Conservation (phyloP, 768 basidiomycete species). For the Harrya chromipes region DNA sequence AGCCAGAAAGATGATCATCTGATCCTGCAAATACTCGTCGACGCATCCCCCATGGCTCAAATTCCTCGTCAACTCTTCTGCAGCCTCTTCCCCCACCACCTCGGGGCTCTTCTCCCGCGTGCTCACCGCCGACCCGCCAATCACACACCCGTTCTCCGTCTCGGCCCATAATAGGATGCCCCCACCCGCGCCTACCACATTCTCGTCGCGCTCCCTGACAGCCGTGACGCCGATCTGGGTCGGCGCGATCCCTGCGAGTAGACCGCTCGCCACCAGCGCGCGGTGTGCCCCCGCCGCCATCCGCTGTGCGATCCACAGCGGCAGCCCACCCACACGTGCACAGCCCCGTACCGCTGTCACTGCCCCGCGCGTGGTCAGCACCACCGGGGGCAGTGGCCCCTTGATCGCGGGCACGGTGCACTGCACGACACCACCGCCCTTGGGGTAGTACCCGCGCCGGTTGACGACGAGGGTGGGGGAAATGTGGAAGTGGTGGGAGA, state of each 20-base stretch:
- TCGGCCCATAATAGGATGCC: constrained; percentile 77
- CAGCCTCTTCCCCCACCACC: constrained; percentile 58
- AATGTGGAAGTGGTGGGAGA: constrained; percentile 51
- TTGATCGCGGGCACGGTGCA: constrained; percentile 36
- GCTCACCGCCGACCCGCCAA: constrained; percentile 69
- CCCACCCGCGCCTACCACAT: constrained; percentile 59
- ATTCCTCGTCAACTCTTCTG: constrained; percentile 53
- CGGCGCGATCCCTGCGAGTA: constrained; percentile 13
- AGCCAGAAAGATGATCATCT: constrained; percentile 75
- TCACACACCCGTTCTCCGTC: constrained; percentile 59
- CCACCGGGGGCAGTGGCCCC: constrained; percentile 43
- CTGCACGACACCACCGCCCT: constrained; percentile 63
- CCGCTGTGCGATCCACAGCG: constrained; percentile 47
- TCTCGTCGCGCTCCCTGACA: constrained; percentile 41
- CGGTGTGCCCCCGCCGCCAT: constrained; percentile 55
- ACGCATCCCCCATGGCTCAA: constrained; percentile 67
- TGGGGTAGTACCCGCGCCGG: constrained; percentile 69
- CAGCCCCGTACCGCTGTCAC: constrained; percentile 51
- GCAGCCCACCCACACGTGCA: constrained; percentile 68
- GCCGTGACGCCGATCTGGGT: constrained; percentile 38
- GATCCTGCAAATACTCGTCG: constrained; percentile 70
- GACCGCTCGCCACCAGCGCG: constrained; percentile 38
- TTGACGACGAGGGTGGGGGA: constrained; percentile 43
- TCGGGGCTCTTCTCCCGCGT: constrained; percentile 44
- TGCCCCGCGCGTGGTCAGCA: constrained; percentile 53